Evolutionary conservation across 208 protist genomes (phyloP).

Genomic region (Herpetomonas muscarum): DNA sequence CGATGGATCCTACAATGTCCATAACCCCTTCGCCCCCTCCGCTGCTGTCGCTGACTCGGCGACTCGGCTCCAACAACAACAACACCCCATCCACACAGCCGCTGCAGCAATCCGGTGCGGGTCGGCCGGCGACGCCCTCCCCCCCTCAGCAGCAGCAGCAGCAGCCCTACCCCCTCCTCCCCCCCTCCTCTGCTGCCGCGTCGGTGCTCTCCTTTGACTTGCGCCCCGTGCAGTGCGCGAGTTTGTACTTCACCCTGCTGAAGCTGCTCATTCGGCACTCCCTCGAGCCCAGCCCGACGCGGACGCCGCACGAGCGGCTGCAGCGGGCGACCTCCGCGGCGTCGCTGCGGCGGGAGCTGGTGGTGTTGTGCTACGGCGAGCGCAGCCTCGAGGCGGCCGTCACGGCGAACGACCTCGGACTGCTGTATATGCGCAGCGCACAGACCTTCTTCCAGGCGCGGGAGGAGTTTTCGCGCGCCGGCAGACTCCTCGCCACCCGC

Average conservation of each 20-base stretch:
- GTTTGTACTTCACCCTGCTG: constrained; percentile 33
- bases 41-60: neutral
- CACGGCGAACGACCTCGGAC: constrained; percentile 28
- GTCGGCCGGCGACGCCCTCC: neutral
- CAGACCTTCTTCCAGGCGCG: constrained; percentile 29
- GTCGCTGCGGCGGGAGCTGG: constrained; percentile 31
- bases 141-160: neutral
- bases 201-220: constrained; percentile 18
- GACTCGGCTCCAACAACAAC: neutral
- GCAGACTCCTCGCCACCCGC: constrained; percentile 11
- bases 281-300: constrained; percentile 26
- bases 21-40: neutral
- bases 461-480: constrained; percentile 32
- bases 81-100: neutral
- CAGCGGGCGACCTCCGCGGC: constrained; percentile 33
- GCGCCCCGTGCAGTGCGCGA: constrained; percentile 34
- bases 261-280: constrained; percentile 36
- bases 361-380: constrained; percentile 34
- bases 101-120: neutral
- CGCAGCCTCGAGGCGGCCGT: constrained; percentile 35
- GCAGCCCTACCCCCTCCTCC: neutral
- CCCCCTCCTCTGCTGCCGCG: neutral
- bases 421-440: constrained; percentile 25
- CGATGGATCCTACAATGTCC: too few species aligned
- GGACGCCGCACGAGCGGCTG: constrained; percentile 33